Conservation (phyloP, 352 stramenopile species). For the Aphanomyces astaci region DNA sequence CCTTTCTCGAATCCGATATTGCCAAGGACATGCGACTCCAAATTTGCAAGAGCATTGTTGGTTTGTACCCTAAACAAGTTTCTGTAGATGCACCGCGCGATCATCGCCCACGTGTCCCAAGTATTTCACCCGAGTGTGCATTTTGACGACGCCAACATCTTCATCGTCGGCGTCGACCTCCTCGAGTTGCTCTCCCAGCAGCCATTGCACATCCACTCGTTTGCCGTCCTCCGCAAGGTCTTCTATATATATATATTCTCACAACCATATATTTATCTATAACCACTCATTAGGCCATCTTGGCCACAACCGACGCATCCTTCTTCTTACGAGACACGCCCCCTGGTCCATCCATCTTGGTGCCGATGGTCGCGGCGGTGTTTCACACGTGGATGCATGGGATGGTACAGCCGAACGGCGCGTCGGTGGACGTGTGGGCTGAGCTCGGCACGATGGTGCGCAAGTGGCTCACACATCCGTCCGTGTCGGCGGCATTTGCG, state of each 20-base stretch:
- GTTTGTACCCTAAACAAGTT: too few relatives aligned
- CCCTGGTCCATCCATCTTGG: conserved; percentile 36
- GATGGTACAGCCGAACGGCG: conserved; percentile 43
- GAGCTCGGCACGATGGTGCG: conserved; percentile 72
- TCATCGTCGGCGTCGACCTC: conserved; percentile 78
- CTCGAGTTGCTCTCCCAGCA: conserved; percentile 80
- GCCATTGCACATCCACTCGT: conserved; percentile 73
- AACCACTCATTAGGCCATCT: conserved; percentile 10
- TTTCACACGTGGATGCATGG: conserved; percentile 83
- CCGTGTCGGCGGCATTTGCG: conserved; percentile 47
- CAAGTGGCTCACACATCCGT: conserved; percentile 63
- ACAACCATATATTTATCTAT: neutral
- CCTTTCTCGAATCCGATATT: too few relatives aligned
- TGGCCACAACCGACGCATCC: conserved; percentile 18
- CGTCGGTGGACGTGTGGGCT: conserved; percentile 63
- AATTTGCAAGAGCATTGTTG: too few relatives aligned
- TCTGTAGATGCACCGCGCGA: conserved; percentile 41
- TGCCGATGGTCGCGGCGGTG: conserved; percentile 72
- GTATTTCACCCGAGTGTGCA: conserved; percentile 81
- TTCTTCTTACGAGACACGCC: conserved; percentile 19
- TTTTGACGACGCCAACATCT: conserved; percentile 72
- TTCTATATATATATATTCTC: neutral
- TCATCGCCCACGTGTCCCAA: conserved; percentile 84
- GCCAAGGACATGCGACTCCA: too few relatives aligned
- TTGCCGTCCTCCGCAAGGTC: conserved; percentile 70